Base-by-base conservation (phyloP, 768 basidiomycete species). In the Hebeloma cylindrosporum region DNA sequence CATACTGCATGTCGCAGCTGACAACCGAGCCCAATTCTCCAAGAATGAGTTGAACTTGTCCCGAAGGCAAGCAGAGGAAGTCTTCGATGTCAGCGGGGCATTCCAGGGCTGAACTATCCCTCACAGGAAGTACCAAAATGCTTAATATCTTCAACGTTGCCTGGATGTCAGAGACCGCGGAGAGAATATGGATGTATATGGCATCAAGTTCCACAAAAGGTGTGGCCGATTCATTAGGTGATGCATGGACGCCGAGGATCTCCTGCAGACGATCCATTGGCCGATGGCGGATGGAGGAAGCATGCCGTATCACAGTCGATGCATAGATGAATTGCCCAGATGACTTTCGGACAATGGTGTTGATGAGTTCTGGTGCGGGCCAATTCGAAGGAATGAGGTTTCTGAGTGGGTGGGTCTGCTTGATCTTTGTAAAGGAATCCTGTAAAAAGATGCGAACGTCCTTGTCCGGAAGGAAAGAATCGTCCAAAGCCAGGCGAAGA, bases 171-270 rank as follows among this genome's bases (percentile, higher is more conserved):
- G 18, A 5, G n/a, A 45, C 20, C 7, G 37, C 17, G 13, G 48
- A 40, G 17, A 50, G 40, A 3, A 50, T 26, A 23, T 44, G 43
- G 14, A 18, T 17, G 21, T 40, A 50, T 13, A 50, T 23, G 3
- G 42, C 37, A n/a, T 50, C 48, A 9, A 50, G 37, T 16, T 45
- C 48, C 2, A 43, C 11, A 18, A 50, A 50, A 4, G 48, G 48
- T 10, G 27, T 10, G 14, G 44, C 48, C 5, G 32, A 20, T 27
- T 26, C 26, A n/a, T 33, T 11, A n/a, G 5, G 30, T 7, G 43
- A 40, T n/a, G n/a, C n/a, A n/a, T n/a, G n/a, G 11, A 50, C 31
- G 10, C 43, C 48, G 3, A 44, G 39, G n/a, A 45, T 39, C 20
- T 35, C 22, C n/a, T 50, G 27, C 5, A 50, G 38, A 6, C 48